phyloP scores from a whole-genome alignment of 2,329 filamentous ascomycete species.

The Verticillium isaacii region DNA sequence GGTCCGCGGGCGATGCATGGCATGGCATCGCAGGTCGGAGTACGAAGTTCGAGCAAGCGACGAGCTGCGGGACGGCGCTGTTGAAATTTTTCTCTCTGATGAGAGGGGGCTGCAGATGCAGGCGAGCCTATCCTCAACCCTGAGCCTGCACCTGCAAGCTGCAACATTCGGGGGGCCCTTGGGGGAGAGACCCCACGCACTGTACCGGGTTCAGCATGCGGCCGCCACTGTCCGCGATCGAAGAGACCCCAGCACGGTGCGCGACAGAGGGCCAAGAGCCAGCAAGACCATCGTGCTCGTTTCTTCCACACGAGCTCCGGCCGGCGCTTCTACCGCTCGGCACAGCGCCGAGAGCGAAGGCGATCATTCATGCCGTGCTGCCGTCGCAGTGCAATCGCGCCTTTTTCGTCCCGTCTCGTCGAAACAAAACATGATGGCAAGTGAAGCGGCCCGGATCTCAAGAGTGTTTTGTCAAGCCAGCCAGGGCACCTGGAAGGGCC shows the following conservation, averaged over 20 bases:
- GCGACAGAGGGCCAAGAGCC: not conserved
- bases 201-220: not conserved
- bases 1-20: not conserved
- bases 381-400: not conserved
- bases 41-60: not conserved
- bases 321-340: not conserved
- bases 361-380: not conserved
- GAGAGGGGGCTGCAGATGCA: not conserved
- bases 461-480: constrained; percentile 8
- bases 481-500: constrained; percentile 1
- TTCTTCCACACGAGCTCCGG: not conserved
- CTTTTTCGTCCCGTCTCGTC: not conserved
- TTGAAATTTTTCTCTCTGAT: not conserved
- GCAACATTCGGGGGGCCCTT: not conserved
- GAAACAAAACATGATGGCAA: not conserved
- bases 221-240: not conserved
- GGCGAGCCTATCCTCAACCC: not conserved
- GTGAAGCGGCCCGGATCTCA: constrained; percentile 11
- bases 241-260: not conserved
- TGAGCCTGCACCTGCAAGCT: not conserved
- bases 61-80: not conserved
- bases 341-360: not conserved
- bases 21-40: not conserved
- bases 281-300: not conserved
- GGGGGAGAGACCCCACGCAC: not conserved